Conservation (phyloP, 1,284 basidiomycete species). For the Cryptococcus amylolentus region DNA sequence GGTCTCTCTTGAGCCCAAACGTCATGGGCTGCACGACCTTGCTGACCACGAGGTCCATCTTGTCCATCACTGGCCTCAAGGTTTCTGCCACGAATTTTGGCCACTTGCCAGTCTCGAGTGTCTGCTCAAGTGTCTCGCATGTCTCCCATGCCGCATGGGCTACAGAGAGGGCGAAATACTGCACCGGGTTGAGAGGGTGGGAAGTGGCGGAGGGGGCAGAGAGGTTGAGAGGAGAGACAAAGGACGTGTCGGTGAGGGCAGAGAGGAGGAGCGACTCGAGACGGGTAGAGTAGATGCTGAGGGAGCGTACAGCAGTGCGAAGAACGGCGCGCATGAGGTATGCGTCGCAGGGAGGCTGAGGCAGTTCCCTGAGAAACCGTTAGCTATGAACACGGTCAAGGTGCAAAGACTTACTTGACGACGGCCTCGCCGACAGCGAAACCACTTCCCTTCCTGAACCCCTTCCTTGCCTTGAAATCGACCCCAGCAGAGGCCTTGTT, state of each 20-base stretch:
- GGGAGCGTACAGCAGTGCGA: conserved; percentile 43
- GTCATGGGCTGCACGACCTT: conserved; percentile 49
- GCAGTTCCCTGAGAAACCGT: conserved; percentile 36
- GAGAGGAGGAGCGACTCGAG: conserved; percentile 50
- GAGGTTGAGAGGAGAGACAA: conserved; percentile 38
- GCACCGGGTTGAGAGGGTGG: conserved; percentile 45
- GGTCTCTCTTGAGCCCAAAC: conserved; percentile 43
- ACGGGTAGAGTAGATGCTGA: conserved; percentile 48
- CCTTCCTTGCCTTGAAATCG: conserved; percentile 47
- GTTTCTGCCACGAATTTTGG: conserved; percentile 55
- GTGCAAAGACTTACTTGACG: conserved; percentile 37
- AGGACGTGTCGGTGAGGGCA: conserved; percentile 45
- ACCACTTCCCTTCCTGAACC: conserved; percentile 45
- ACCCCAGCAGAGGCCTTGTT: conserved; percentile 47
- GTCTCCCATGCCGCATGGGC: conserved; percentile 51
- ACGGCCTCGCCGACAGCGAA: conserved; percentile 45
- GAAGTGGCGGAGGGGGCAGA: conserved; percentile 16
- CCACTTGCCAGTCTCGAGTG: conserved; percentile 45
- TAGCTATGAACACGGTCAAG: conserved; percentile 3
- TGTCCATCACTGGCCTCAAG: conserved; percentile 57
- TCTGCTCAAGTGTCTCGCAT: conserved; percentile 48
- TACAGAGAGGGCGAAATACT: conserved; percentile 46
- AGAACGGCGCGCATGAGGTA: conserved; percentile 50
- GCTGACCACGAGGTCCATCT: conserved; percentile 54
- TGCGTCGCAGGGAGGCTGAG: conserved; percentile 41